A percentile compares a stretch with the other conserved stretches of the same genome.
Conservation (phyloP, 441 rosid genomes). For the Erodium trifolium region DNA sequence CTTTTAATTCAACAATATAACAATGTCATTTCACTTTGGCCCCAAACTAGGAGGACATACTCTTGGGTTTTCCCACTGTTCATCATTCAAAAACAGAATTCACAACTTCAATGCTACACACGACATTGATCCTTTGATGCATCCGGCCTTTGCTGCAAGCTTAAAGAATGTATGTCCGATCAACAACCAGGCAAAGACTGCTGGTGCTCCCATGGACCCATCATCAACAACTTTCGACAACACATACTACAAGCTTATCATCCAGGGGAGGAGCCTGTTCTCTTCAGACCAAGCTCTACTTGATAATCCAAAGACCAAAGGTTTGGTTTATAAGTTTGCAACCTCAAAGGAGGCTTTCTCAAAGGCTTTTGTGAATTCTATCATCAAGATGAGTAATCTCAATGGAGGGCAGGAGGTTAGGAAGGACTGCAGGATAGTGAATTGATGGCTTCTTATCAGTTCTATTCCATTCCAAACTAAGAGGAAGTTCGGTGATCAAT, state of each 20-base stretch:
- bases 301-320: conserved; percentile 27
- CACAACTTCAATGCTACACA: conserved; percentile 35
- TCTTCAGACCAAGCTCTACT: conserved; percentile 53
- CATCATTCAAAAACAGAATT: conserved; percentile 50
- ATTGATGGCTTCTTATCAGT: conserved; percentile 17
- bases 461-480: neutral
- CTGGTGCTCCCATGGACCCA: conserved; percentile 42
- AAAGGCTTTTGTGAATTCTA: conserved; percentile 41
- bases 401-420: conserved; percentile 34
- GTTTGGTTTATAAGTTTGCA: conserved; percentile 37
- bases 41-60: conserved; percentile 44
- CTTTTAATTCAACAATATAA: no score
- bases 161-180: conserved; percentile 33
- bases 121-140: conserved; percentile 39
- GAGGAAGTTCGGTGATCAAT: neutral
- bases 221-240: conserved; percentile 45
- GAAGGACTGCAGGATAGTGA: conserved; percentile 31
- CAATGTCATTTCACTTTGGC: neutral
- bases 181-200: conserved; percentile 35
- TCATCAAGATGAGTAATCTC: conserved; percentile 59
- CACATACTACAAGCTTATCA: conserved; percentile 39
- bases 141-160: conserved; percentile 39
- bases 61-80: conserved; percentile 56
- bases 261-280: conserved; percentile 41
- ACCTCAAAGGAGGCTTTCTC: conserved; percentile 26